A percentile compares a stretch with the other conserved stretches of the same genome.
These are phyloP conservation scores for Cladosporium halotolerans DNA, from an alignment of 2,329 filamentous ascomycete species.

Conservation along the genomic window DNA sequence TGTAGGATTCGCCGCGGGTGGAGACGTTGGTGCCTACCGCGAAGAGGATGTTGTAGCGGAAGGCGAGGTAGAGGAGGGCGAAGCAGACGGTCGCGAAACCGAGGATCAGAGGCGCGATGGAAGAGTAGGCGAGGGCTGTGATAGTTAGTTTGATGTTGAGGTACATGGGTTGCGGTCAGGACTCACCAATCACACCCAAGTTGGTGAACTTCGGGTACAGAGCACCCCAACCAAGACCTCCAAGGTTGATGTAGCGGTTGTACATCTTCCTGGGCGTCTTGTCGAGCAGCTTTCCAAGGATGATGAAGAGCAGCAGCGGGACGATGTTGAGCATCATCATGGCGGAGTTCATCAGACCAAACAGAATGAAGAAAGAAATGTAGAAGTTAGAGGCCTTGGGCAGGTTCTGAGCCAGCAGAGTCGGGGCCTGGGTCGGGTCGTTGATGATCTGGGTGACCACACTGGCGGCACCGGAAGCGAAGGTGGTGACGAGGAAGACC, in stretches of 20 bases:
- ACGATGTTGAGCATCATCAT: slow-evolving; percentile 25
- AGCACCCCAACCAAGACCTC: slow-evolving; percentile 37
- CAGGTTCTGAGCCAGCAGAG: slow-evolving; percentile 28
- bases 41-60: slow-evolving; percentile 45
- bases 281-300: slow-evolving; percentile 28
- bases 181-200: slow-evolving; percentile 31
- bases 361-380: slow-evolving; percentile 32
- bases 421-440: slow-evolving; percentile 24
- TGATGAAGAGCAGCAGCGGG: slow-evolving; percentile 24
- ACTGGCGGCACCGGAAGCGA: slow-evolving; percentile 28
- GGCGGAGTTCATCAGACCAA: slow-evolving; percentile 26
- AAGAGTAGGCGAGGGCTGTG: slow-evolving; percentile 38
- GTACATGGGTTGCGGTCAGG: neutral
- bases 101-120: slow-evolving; percentile 41
- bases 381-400: slow-evolving; percentile 34
- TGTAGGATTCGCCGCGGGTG: slow-evolving; percentile 39
- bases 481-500: slow-evolving; percentile 33
- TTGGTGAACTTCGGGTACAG: slow-evolving; percentile 39
- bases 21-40: slow-evolving; percentile 39
- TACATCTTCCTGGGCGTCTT: slow-evolving; percentile 42
- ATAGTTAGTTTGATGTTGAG: neutral
- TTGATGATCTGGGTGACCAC: slow-evolving; percentile 26
- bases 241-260: slow-evolving; percentile 36
- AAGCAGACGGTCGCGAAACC: slow-evolving; percentile 40
- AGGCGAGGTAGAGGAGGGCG: slow-evolving; percentile 40